Evolutionary conservation across 1,284 basidiomycete genomes (phyloP), one percentile per base, ranked within the genome.

Genomic region (Pascua sp.): DNA sequence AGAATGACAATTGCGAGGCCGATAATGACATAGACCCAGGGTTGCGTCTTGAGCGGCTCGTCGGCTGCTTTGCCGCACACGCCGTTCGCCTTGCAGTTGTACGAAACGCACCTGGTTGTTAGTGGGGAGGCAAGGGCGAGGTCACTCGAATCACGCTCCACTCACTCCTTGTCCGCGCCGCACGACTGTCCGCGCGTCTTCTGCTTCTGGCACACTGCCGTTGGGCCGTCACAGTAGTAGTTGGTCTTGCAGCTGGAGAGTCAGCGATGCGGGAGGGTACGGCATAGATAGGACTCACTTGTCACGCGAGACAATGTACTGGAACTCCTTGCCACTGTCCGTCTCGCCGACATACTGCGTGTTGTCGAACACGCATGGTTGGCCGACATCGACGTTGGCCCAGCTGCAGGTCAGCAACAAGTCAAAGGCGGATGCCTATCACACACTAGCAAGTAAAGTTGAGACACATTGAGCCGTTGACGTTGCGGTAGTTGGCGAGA

Each of bases 401-500:
- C 82, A 90, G 81, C 88, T 89, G 64, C 24, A 56, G 51, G 48
- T 57, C 47, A 53, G n/a, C 7, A 5, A 37, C 36, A 36, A 16
- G n/a, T 36, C 24, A 4, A 24, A 2, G 8, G 24, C 4, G 15
- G 24, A 11, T 9, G 47, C 11, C 13, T 39, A 11, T 17, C 42
- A 80, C 87, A 52, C 71, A 90, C 88, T 86, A 84, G 86, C 89
- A 91, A 7, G 81, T 73, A 67, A 85, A 86, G 70, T 89, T 87
- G 53, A 94, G 81, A 71, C 90, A 92, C 37, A 91, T 81, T 2
- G 88, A 85, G 32, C 90, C 90, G 69, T 91, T 89, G 62, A 84
- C 78, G 74, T 92, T 92, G 41, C 85, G 81, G 41, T 85, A 86
- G 18, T 82, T 87, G 13, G 81, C 80, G 17, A 91, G 81, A 7